phyloP scores from a whole-genome alignment of 805 yeast species.

The Cyberlindnera lachancei region DNA sequence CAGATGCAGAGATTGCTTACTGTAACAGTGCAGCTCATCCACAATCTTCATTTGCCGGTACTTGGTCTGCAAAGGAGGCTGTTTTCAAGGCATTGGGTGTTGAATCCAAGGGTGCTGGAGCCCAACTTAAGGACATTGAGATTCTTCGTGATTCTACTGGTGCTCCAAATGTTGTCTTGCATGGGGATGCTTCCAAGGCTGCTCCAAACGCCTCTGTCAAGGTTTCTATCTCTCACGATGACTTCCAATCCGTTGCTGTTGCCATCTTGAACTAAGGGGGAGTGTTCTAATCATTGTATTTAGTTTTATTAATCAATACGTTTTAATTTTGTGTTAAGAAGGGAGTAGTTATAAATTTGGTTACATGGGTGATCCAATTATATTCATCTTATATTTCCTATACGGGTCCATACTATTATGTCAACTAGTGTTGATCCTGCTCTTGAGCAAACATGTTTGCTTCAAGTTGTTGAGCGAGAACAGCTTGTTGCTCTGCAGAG shows the following conservation, averaged over 20 bases:
- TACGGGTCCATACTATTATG: neutral
- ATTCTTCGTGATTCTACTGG: slow-evolving; percentile 56
- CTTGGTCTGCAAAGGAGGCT: slow-evolving; percentile 99
- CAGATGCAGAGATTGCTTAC: slow-evolving; percentile 70
- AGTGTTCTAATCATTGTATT: neutral
- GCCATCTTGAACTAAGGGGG: slow-evolving; percentile 51
- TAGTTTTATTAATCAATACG: neutral
- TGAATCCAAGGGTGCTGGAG: slow-evolving; percentile 89
- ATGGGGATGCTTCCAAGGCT: slow-evolving; percentile 69
- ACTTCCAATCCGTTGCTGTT: slow-evolving; percentile 95
- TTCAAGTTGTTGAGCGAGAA: slow-evolving; percentile 15
- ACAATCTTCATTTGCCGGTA: slow-evolving; percentile 89
- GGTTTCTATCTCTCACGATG: slow-evolving; percentile 94
- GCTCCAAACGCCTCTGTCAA: slow-evolving; percentile 67
- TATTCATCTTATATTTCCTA: too few relatives aligned
- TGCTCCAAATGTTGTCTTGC: slow-evolving; percentile 73
- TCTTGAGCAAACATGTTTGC: slow-evolving; percentile 20
- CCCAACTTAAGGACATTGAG: slow-evolving; percentile 86
- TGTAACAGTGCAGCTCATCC: slow-evolving; percentile 69
- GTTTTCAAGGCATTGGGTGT: slow-evolving; percentile 94
- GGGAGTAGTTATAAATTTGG: too few relatives aligned
- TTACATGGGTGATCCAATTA: too few relatives aligned
- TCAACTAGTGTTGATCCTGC: too few relatives aligned
- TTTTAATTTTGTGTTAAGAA: neutral
- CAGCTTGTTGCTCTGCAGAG: slow-evolving; percentile 4